Conservation (phyloP, 257 asterid species). For the Jacaranda mimosifolia region DNA sequence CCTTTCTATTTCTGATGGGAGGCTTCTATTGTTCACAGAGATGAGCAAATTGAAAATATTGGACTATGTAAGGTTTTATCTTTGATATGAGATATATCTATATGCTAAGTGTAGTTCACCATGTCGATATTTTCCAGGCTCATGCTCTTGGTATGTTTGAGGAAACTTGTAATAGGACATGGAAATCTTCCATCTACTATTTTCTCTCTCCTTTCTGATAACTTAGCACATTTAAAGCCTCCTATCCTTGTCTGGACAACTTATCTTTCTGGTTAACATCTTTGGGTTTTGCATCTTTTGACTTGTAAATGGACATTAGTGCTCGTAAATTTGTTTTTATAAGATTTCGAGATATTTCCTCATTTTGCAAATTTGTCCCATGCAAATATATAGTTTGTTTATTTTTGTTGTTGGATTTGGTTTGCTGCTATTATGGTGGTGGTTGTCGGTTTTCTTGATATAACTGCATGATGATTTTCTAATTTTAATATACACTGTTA, state of each 20-base stretch:
- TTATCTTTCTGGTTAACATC: constrained; percentile 10
- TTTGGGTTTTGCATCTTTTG: constrained; percentile 6
- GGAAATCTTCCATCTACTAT: not conserved
- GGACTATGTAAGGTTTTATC: not conserved
- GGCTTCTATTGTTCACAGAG: not conserved
- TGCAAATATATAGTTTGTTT: not conserved
- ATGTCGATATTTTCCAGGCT: not conserved
- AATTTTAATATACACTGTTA: constrained; percentile 23
- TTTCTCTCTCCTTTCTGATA: not conserved
- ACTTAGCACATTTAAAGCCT: not conserved
- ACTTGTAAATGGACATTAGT: not conserved
- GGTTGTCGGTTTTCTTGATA: not conserved
- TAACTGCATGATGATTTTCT: not conserved
- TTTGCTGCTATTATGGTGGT: not conserved
- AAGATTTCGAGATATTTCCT: not conserved
- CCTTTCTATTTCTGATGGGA: not conserved
- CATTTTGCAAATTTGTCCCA: constrained; percentile 3
- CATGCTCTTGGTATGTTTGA: not conserved
- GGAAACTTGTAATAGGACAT: not conserved
- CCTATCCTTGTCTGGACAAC: not conserved
- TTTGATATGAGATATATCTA: not conserved
- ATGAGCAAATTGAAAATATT: not conserved
- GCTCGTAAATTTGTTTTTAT: not conserved
- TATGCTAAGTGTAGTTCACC: not conserved
- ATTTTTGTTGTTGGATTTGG: not conserved